Evolutionary conservation across 495 filamentous ascomycete species (phyloP).

Genomic region (Neurospora discreta): DNA sequence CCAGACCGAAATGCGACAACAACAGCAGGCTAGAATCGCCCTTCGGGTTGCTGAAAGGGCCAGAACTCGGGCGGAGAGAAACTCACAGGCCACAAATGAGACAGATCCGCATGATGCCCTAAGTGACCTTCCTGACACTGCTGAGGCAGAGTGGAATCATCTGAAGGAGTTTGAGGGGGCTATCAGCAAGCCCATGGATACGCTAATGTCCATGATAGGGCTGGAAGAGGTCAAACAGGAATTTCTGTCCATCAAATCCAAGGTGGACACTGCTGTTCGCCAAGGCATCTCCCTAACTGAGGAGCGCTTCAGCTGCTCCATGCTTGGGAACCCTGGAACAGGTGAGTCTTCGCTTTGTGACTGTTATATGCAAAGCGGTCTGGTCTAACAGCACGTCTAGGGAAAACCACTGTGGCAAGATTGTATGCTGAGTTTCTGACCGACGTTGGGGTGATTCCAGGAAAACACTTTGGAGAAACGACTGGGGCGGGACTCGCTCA

Average conservation of each 20-base stretch:
- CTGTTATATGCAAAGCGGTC: too few species aligned
- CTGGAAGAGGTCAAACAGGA: slow-evolving; percentile 58
- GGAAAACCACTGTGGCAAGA: slow-evolving; percentile 75
- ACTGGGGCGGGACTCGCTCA: slow-evolving; percentile 41
- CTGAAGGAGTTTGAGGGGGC: slow-evolving; percentile 43
- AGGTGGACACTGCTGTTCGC: slow-evolving; percentile 48
- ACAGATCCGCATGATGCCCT: neutral
- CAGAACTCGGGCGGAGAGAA: neutral
- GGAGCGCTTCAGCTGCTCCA: slow-evolving; percentile 51
- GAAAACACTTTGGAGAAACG: slow-evolving; percentile 48
- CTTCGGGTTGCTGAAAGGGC: neutral
- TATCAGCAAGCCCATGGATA: slow-evolving; percentile 47
- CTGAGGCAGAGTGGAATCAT: slow-evolving; percentile 46
- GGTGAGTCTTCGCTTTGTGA: slow-evolving; percentile 30
- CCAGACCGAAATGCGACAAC: slow-evolving; percentile 5
- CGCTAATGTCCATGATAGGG: slow-evolving; percentile 60
- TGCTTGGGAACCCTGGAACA: slow-evolving; percentile 75
- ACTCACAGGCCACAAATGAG: too few species aligned
- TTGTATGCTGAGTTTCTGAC: slow-evolving; percentile 61
- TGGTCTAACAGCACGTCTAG: slow-evolving; percentile 20
- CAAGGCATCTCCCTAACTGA: slow-evolving; percentile 45
- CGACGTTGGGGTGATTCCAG: slow-evolving; percentile 46
- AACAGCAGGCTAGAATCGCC: neutral
- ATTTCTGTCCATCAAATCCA: slow-evolving; percentile 54
- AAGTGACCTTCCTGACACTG: slow-evolving; percentile 1